Evolutionary conservation across 2,329 filamentous ascomycete genomes (phyloP), one percentile per base, ranked within the genome.

Genomic region (Leptographium wingfieldii): DNA sequence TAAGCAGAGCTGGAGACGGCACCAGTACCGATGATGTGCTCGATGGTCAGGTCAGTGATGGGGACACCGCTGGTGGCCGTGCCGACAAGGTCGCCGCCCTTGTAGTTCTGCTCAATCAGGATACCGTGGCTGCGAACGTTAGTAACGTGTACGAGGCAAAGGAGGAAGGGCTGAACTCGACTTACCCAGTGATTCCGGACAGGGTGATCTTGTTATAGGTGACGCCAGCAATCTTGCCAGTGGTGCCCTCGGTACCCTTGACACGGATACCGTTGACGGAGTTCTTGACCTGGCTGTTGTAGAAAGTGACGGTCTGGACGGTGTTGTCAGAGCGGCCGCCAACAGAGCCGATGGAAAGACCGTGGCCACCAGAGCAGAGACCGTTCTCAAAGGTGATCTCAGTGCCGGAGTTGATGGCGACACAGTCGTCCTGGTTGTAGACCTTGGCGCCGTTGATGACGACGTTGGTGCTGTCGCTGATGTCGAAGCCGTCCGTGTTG

Each of bases 381-480:
- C 73, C 73, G 49, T 72, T 71, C 4, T 69, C 69, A 65, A 78
- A 74, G 16, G 68, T 66, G 60, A 74, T 73, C 63, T 69, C 56
- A 9, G 35, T 57, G 5, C 64, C 64, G 27, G 63, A 64, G 59
- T 76, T 84, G 62, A 81, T 67, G 31, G 81, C 80, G 9, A 84
- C 72, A 64, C 81, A 84, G 66, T 84, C 81, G 61, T 84, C 81
- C 70, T 84, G 81, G 73, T 84, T 84, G 67, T 80, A 76, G 59
- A 84, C 74, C 40, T 72, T 74, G 49, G 79, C 78, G 46, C 76
- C 76, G 22, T 72, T 73, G 62, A 84, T 83, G 61, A 72, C 75
- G 29, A 84, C 73, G 49, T 73, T 73, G 27, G 67, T 72, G 43
- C 75, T 80, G 43, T 68, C 72, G 56, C 78, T 77, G 56, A 84